Evolutionary conservation across 768 basidiomycete species (phyloP).

Genomic region (Thelephora ganbajun): DNA sequence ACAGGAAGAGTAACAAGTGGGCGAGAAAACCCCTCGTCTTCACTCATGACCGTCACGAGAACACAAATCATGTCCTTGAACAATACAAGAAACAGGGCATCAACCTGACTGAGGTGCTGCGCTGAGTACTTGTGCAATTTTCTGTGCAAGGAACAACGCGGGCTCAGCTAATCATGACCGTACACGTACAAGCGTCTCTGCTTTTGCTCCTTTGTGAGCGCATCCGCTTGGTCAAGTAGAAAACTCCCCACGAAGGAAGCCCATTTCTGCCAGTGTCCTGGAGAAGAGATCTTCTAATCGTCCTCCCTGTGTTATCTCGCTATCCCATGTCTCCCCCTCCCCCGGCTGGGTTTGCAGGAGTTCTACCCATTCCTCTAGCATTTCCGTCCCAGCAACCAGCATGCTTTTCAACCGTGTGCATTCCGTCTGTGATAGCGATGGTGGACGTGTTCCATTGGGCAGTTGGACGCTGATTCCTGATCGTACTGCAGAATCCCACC

Average conservation of each 20-base stretch:
- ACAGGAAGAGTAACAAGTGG: no score
- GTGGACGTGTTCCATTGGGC: slow-evolving; percentile 26
- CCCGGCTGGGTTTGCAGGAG: slow-evolving; percentile 13
- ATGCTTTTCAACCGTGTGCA: slow-evolving; percentile 55
- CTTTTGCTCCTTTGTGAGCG: no score
- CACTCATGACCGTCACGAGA: no score
- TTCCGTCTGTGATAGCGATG: slow-evolving; percentile 56
- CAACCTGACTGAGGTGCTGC: no score
- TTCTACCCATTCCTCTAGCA: slow-evolving; percentile 57
- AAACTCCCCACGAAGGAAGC: slow-evolving; percentile 23
- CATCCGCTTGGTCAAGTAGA: no score
- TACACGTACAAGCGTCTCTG: no score
- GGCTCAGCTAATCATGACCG: no score
- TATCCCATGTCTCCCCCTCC: slow-evolving; percentile 11
- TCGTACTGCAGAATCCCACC: slow-evolving; percentile 45
- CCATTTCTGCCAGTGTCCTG: slow-evolving; percentile 46
- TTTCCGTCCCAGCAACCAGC: slow-evolving; percentile 41
- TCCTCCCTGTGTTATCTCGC: slow-evolving; percentile 26
- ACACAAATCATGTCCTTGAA: no score
- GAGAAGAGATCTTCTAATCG: slow-evolving; percentile 51
- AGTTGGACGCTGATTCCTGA: slow-evolving; percentile 27
- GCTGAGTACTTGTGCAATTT: no score
- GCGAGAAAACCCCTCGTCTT: no score
- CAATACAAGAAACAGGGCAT: no score
- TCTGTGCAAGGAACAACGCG: no score